A percentile compares a stretch with the other conserved stretches of the same genome.
Conservation (phyloP, 75 land plant genomes). For the Ceratopteris richardii region DNA sequence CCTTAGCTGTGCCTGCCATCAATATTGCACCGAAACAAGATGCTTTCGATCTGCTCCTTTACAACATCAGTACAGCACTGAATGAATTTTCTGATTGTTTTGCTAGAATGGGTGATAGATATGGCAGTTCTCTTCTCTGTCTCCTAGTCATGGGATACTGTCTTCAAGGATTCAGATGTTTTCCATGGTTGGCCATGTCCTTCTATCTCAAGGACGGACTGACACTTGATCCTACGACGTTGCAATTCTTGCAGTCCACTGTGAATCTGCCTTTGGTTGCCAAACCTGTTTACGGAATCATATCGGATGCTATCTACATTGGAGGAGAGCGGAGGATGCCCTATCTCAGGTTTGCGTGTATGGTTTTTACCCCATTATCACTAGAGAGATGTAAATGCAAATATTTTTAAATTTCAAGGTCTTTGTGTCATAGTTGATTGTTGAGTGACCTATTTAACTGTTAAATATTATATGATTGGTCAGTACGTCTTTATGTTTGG, state of each 20-base stretch:
- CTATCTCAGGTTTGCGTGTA: conserved; percentile 25
- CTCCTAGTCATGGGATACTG: conserved; percentile 16
- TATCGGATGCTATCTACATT: conserved; percentile 25
- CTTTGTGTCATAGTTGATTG: background rate
- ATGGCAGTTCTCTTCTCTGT: conserved; percentile 16
- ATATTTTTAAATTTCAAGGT: background rate
- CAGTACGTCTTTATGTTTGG: no score
- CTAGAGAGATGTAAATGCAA: no score
- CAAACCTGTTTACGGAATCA: conserved; percentile 22
- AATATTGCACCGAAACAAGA: background rate
- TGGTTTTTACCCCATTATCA: background rate
- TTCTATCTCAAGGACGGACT: conserved; percentile 22
- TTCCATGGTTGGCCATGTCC: conserved; percentile 26
- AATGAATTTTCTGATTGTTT: conserved; percentile 4
- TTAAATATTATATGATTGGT: no score
- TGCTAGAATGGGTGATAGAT: conserved; percentile 1
- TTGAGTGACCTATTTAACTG: background rate
- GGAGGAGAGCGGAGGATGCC: conserved; percentile 21
- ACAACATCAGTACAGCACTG: background rate
- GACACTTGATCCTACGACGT: conserved; percentile 13
- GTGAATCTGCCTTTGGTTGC: conserved; percentile 19
- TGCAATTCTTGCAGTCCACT: conserved; percentile 19
- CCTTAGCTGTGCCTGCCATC: no score
- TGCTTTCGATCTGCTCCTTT: background rate
- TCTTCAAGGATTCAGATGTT: conserved; percentile 24